Evolutionary conservation across 306 rosid genomes (phyloP).

Genomic region (Acmispon strigosus): DNA sequence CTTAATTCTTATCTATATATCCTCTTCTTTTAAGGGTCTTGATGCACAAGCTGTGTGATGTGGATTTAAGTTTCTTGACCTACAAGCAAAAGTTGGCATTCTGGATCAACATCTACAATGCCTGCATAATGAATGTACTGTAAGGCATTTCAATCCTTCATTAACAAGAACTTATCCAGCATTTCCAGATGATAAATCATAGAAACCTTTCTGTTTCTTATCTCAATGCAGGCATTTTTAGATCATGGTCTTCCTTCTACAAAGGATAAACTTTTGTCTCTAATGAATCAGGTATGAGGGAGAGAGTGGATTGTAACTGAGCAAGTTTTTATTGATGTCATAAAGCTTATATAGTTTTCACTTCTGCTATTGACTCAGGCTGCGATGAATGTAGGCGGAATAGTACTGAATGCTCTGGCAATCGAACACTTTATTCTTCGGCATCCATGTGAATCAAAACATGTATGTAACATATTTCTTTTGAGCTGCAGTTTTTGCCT

Average conservation of each 20-base stretch:
- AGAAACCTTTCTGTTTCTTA: neutral
- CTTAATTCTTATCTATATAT: neutral
- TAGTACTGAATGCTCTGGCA: constrained; percentile 83
- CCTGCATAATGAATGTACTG: constrained; percentile 98
- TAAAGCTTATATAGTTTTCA: neutral
- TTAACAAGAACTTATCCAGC: neutral
- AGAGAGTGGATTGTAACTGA: neutral
- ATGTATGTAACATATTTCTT: constrained; percentile 29
- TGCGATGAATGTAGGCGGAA: constrained; percentile 75
- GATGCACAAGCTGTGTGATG: constrained; percentile 53
- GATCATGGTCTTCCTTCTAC: constrained; percentile 80
- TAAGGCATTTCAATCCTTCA: constrained; percentile 48
- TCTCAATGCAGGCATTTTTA: constrained; percentile 66
- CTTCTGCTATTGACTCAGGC: constrained; percentile 44
- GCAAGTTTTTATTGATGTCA: neutral
- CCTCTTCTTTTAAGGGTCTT: constrained; percentile 39
- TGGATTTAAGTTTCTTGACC: constrained; percentile 64
- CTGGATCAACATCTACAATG: constrained; percentile 94
- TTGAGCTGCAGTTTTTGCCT: neutral
- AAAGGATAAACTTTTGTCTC: constrained; percentile 54
- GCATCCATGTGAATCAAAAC: constrained; percentile 58
- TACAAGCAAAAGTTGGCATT: constrained; percentile 91
- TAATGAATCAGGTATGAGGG: constrained; percentile 72
- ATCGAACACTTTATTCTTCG: constrained; percentile 93
- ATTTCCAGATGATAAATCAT: neutral